Evolutionary conservation across 805 yeast genomes (phyloP), one percentile per base, ranked within the genome.

Genomic region (Hanseniaspora occidentalis): DNA sequence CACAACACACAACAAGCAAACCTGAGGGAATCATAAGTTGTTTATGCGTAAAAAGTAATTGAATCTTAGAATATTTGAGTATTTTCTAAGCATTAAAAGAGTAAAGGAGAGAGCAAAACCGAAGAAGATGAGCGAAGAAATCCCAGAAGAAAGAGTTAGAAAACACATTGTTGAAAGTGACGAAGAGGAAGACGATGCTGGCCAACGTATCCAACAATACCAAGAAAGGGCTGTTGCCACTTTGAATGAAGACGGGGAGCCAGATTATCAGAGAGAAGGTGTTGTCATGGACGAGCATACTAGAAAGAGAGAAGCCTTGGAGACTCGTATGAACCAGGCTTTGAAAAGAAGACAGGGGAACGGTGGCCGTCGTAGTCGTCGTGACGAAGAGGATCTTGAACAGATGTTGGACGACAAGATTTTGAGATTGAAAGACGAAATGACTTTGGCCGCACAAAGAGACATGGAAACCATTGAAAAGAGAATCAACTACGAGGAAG

Each of bases 351-450:
- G 79, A 17, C 69, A 71, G 16, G 70, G 71, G 46, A 13, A 23
- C 27, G n/a, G 34, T 37, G 8, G 18, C 25, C 70, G 79, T 43
- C 76, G 81, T 51, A 75, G 71, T 52, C 69, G 70, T 58, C 75
- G 81, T 37, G 89, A 83, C 51, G 97, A 92, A 51, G 95, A 85
- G 54, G 98, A 92, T 62, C 65, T 92, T 48, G 97, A 94, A 57
- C 79, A 85, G 53, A 81, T 84, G 79, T 94, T 88, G 57, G 99
- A 92, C 67, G 96, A 88, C 55, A 73, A 75, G 45, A 84, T 92
- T 47, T 77, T 84, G 40, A 71, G 71, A 45, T 69, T 92, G 49
- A 84, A 94, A 48, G 86, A 81, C 51, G 76, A 75, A 60, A 92
- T 92, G 99, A 83, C 86, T 52, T 73, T 77, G 48, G 89, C 86